Conservation (phyloP, 371 early-diverging fungal species). For the Scutellospora calospora region DNA sequence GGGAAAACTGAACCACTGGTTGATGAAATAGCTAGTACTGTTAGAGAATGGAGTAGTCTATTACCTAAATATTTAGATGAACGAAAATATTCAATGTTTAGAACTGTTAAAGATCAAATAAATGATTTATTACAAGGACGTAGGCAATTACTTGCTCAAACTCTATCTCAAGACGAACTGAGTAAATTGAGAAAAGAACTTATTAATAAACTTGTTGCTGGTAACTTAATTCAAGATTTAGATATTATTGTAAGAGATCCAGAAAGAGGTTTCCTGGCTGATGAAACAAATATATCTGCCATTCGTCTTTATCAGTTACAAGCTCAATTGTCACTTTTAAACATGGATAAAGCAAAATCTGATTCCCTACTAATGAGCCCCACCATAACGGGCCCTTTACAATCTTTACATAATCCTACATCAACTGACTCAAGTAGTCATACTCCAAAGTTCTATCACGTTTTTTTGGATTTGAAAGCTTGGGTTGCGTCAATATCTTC, state of each 20-base stretch:
- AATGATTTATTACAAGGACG: slow-evolving; percentile 70
- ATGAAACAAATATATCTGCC: slow-evolving; percentile 64
- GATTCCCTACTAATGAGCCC: slow-evolving; percentile 8
- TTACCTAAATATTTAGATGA: slow-evolving; percentile 63
- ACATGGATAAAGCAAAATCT: slow-evolving; percentile 13
- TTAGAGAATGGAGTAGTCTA: slow-evolving; percentile 71
- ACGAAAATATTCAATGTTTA: slow-evolving; percentile 67
- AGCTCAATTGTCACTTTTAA: slow-evolving; percentile 54
- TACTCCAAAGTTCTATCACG: slow-evolving; percentile 60
- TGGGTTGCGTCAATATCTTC: slow-evolving; percentile 73
- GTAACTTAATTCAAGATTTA: slow-evolving; percentile 64
- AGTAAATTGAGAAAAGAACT: slow-evolving; percentile 64
- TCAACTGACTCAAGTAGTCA: slow-evolving; percentile 23
- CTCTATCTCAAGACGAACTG: slow-evolving; percentile 70
- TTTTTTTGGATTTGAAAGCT: slow-evolving; percentile 69
- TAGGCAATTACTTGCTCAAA: slow-evolving; percentile 71
- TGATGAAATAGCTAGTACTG: slow-evolving; percentile 73
- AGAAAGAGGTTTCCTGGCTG: slow-evolving; percentile 68
- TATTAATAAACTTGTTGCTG: slow-evolving; percentile 64
- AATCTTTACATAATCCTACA: background rate
- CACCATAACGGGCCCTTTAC: background rate
- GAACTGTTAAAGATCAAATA: slow-evolving; percentile 63
- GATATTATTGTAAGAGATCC: slow-evolving; percentile 73
- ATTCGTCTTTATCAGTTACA: slow-evolving; percentile 68
- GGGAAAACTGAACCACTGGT: slow-evolving; percentile 71